Evolutionary conservation across 2,329 filamentous ascomycete species (phyloP).

Genomic region (Penicillium nordicum): DNA sequence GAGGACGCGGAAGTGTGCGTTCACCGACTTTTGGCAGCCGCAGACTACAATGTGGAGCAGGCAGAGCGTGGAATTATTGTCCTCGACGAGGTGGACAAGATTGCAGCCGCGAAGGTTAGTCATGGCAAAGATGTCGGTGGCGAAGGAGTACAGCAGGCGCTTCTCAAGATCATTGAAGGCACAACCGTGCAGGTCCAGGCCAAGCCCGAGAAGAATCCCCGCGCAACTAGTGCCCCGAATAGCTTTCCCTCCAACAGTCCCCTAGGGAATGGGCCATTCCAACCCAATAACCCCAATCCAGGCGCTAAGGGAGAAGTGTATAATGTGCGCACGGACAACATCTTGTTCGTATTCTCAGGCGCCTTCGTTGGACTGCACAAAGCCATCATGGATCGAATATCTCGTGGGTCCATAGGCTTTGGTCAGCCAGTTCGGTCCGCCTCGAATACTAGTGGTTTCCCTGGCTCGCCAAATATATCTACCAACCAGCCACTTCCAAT

Average conservation of each 20-base stretch:
- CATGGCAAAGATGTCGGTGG: conserved; percentile 93
- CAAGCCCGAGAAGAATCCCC: conserved; percentile 56
- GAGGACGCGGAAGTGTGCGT: conserved; percentile 97
- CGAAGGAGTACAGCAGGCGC: conserved; percentile 92
- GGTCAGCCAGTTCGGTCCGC: conserved; percentile 70
- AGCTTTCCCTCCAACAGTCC: conserved; percentile 41
- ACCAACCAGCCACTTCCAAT: conserved; percentile 46
- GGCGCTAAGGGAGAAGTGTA: conserved; percentile 57
- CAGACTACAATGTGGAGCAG: conserved; percentile 80
- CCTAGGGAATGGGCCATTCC: conserved; percentile 31
- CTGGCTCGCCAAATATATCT: conserved; percentile 21
- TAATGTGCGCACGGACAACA: conserved; percentile 88
- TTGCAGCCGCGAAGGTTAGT: conserved; percentile 79
- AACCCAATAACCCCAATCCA: conserved; percentile 29
- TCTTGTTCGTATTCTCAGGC: conserved; percentile 94
- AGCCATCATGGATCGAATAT: conserved; percentile 78
- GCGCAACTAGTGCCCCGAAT: conserved; percentile 37
- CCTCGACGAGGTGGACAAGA: conserved; percentile 96
- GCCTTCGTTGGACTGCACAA: conserved; percentile 93
- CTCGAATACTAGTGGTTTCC: conserved; percentile 29
- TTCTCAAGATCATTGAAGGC: conserved; percentile 94
- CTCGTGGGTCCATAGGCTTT: conserved; percentile 84
- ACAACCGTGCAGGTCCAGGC: conserved; percentile 89
- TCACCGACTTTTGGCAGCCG: conserved; percentile 80
- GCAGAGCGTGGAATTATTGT: conserved; percentile 93